Evolutionary conservation across 108 stramenopile species (phyloP).

Genomic region (Skeletonema costatum): DNA sequence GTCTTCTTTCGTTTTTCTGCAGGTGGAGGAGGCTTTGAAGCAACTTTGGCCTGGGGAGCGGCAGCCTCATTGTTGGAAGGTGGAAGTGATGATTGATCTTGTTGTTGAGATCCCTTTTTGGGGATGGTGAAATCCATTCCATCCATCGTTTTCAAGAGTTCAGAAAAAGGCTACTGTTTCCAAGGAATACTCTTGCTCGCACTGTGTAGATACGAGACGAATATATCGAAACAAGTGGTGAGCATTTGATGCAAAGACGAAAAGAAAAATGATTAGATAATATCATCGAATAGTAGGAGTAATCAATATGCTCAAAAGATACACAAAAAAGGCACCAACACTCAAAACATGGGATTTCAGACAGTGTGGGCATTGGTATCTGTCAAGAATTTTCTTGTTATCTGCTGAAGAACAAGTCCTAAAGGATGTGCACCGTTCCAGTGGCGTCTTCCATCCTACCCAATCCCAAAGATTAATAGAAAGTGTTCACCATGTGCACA

Average conservation of each 20-base stretch:
- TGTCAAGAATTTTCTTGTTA: not conserved
- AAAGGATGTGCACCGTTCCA: not conserved
- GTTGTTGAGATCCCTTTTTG: slow-evolving; percentile 6
- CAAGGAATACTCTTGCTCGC: not conserved
- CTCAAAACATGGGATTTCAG: not conserved
- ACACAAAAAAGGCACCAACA: no score
- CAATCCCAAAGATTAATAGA: no score
- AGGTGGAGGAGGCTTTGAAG: not conserved
- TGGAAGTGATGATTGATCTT: not conserved
- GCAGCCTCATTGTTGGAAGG: not conserved
- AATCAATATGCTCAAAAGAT: no score
- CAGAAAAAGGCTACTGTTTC: not conserved
- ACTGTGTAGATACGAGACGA: not conserved
- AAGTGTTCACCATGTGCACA: no score
- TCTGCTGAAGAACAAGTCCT: not conserved
- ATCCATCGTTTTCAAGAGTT: not conserved
- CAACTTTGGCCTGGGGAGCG: not conserved
- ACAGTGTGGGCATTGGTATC: not conserved
- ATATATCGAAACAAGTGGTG: no score
- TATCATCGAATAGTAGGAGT: no score
- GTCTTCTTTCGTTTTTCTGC: not conserved
- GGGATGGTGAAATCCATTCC: slow-evolving; percentile 34
- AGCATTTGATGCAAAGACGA: no score
- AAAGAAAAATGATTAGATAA: no score
- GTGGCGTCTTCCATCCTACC: no score